Conservation (phyloP, 2,329 filamentous ascomycete genomes). For the Cladorrhinum sp. region DNA sequence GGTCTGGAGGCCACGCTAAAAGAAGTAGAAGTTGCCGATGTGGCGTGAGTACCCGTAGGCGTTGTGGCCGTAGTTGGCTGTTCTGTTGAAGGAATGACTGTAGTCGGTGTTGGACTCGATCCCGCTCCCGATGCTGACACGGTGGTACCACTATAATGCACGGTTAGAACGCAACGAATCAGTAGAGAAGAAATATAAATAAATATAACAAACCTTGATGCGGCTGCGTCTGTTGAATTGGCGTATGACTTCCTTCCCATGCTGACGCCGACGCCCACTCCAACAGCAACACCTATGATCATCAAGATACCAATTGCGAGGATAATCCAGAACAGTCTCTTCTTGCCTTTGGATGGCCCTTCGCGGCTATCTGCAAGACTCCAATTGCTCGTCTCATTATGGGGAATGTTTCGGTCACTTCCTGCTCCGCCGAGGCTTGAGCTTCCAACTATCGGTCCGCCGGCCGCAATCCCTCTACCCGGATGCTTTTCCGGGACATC, state of each 20-base stretch:
- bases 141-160: slow-evolving; percentile 7
- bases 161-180: not conserved
- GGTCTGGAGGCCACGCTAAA: slow-evolving; percentile 26
- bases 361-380: slow-evolving; percentile 13
- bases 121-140: not conserved
- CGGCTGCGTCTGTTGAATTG: slow-evolving; percentile 8
- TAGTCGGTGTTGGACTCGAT: slow-evolving; percentile 1
- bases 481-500: slow-evolving; percentile 20
- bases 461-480: slow-evolving; percentile 24
- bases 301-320: slow-evolving; percentile 32
- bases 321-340: slow-evolving; percentile 36
- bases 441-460: slow-evolving; percentile 24
- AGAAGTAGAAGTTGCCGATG: slow-evolving; percentile 24
- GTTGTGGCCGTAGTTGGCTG: not conserved
- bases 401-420: slow-evolving; percentile 7
- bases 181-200: not conserved
- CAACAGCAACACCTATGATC: slow-evolving; percentile 40
- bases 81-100: not conserved
- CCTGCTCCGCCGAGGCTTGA: slow-evolving; percentile 11
- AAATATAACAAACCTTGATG: slow-evolving; percentile 28
- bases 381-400: slow-evolving; percentile 10
- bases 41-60: slow-evolving; percentile 14
- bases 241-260: slow-evolving; percentile 7
- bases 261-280: slow-evolving; percentile 36
- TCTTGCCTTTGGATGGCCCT: slow-evolving; percentile 28